Base-by-base conservation (phyloP, 1,284 basidiomycete species). In the Tilletia walkeri region DNA sequence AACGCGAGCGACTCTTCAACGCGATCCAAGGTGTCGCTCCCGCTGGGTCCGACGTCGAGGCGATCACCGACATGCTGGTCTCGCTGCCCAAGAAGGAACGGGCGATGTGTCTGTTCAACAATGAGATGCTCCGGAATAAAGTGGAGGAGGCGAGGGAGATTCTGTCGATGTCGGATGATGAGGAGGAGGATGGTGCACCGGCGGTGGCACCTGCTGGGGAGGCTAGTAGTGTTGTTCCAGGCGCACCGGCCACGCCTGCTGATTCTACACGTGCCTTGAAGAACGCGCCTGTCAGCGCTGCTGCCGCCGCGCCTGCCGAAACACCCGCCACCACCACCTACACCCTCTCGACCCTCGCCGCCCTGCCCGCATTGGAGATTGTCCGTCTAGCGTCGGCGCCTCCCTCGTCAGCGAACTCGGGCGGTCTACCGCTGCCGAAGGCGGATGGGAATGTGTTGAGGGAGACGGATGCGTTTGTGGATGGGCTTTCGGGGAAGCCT, bases 21-120 rank as follows among this genome's bases (percentile, higher is more conserved):
- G 90, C 91, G 0, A 77, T 81, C 41, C 65, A 67, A 14, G 71
- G 70, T 4, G 61, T 76, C 4, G 47, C 71, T 2, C 70, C 75
- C 24, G 50, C 72, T 1, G 77, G 70, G 18, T 70, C 75, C 0
- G 76, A 76, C 5, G 76, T 80, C 34, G 80, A 81, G 54, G 78
- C 79, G 67, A 78, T 81, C 49, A 89, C 90, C 0, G 91, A 92
- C 66, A 86, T 95, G 67, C 85, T 95, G 47, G 91, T 93, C 88
- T 89, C 89, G 74, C 86, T 95, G 34, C 90, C 91, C 2, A 94
- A 93, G 84, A 89, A 91, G 75, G 93, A 95, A 76, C 89, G 92
- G 2, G 92, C 92, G 0, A 87, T 95, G 88, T 93, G 92, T 84
- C 86, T 95, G 54, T 95, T 95, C 87, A 95, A 93, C 76, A 86